These are phyloP conservation scores for Mollisia scopiformis DNA, from an alignment of 2,329 filamentous ascomycete genomes.

Conservation along the genomic window DNA sequence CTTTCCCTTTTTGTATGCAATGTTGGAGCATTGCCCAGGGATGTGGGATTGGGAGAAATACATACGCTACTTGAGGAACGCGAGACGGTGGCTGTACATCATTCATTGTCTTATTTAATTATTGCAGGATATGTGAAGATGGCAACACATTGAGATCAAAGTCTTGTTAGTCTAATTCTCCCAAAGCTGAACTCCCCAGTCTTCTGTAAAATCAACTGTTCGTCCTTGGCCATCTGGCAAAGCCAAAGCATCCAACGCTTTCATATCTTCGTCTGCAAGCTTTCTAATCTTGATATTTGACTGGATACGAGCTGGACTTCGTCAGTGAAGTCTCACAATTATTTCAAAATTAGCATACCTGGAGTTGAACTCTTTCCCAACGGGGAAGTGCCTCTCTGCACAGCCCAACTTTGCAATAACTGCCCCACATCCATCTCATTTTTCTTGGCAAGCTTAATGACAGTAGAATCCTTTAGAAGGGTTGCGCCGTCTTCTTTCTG, in stretches of 20 bases:
- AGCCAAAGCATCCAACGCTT: conserved; percentile 33
- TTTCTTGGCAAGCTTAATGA: conserved; percentile 63
- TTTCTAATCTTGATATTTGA: conserved; percentile 39
- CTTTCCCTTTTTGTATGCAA: no score
- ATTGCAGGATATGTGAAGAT: background rate
- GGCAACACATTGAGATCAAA: background rate
- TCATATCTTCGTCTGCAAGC: conserved; percentile 28
- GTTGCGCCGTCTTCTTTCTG: conserved; percentile 64
- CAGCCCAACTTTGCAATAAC: conserved; percentile 71
- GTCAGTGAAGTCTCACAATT: conserved; percentile 1
- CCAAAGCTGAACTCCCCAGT: conserved; percentile 52
- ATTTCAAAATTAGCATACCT: conserved; percentile 14
- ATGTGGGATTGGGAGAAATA: no score
- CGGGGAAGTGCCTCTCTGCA: conserved; percentile 68
- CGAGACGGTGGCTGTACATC: no score
- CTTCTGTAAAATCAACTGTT: conserved; percentile 65
- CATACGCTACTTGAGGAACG: no score
- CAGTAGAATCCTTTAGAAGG: conserved; percentile 55
- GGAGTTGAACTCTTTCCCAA: conserved; percentile 70
- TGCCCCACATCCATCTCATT: conserved; percentile 60
- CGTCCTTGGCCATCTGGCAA: conserved; percentile 65
- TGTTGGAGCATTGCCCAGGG: no score
- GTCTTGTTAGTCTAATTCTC: background rate
- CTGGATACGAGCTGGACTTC: conserved; percentile 43
- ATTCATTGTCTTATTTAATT: background rate